Percentiles rank a stretch among this genome's conserved stretches.
Conservation (phyloP, 805 yeast species). For the Vanderwaltozyma verrucispora region DNA sequence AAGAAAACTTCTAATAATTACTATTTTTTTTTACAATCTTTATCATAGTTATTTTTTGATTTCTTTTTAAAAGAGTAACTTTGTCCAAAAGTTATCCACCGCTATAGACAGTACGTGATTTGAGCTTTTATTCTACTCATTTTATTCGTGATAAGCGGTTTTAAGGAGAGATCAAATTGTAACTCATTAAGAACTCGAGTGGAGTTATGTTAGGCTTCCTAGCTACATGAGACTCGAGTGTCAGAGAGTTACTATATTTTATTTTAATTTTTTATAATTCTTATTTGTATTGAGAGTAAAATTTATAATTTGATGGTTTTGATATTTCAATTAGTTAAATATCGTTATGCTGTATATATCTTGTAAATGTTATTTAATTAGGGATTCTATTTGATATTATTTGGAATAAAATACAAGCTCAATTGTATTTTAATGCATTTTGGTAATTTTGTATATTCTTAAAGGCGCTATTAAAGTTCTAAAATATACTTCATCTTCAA, state of each 20-base stretch:
- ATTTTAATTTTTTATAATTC: neutral
- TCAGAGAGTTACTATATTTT: conserved; percentile 26
- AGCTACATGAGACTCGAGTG: conserved; percentile 26
- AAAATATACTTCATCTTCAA: conserved; percentile 5
- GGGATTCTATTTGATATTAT: neutral
- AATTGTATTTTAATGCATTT: neutral
- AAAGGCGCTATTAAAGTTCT: conserved; percentile 17
- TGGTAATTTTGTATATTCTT: conserved; percentile 12
- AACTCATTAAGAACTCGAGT: conserved; percentile 28
- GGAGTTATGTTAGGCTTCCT: conserved; percentile 14
- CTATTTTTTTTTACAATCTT: neutral
- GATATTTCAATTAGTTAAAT: too few species aligned
- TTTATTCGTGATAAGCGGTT: conserved; percentile 26
- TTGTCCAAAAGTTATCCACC: conserved; percentile 62
- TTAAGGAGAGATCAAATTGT: conserved; percentile 22
- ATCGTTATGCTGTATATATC: too few species aligned
- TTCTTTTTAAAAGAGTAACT: conserved; percentile 28
- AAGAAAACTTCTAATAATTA: neutral
- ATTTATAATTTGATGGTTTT: neutral
- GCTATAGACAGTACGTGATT: conserved; percentile 54
- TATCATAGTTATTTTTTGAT: conserved; percentile 17
- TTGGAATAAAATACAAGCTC: neutral
- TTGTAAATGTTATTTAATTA: too few species aligned
- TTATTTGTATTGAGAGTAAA: neutral
- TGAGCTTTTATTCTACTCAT: conserved; percentile 13